Evolutionary conservation across 495 filamentous ascomycete species (phyloP), one percentile per base, ranked within the genome.

Genomic region (Aspergillus nidulans): DNA sequence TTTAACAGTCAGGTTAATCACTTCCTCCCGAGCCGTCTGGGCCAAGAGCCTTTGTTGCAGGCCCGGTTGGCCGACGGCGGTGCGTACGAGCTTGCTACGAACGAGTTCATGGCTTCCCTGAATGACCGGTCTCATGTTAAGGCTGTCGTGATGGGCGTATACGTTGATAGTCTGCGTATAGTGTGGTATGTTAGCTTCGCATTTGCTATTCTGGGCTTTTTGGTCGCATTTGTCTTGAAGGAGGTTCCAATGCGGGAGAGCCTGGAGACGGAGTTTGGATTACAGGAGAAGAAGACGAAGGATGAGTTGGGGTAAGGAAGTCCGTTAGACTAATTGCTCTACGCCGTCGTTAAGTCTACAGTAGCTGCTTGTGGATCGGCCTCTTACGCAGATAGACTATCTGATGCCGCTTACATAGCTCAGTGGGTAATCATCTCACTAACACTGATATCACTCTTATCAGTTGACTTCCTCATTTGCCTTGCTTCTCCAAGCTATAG

Each of bases 221-320:
- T 43, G 15, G 2, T 52, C 2, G 39, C 13, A 2, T 6, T 52
- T 16, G 16, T 15, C 12, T 7, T 24, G 2, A 52, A 43, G 39
- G 21, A 43, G 38, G 18, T 42, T 10, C 9, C 3, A n/a, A 20
- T 52, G 38, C 20, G 50, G 13, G 32, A 52, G 15, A 25, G 44
- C 21, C 13, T 52, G n/a, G 26, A 30, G 25, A 52, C 38, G 15
- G 39, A 52, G n/a, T 52, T 28, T 34, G 39, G 50, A 2, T 2
- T 52, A 39, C 24, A n/a, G 6, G 49, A 42, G 21, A 38, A 30
- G 38, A 30, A 40, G 48, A 50, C n/a, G n/a, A n/a, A n/a, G n/a
- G n/a, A n/a, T n/a, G n/a, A n/a, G n/a, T n/a, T n/a, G n/a, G n/a
- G n/a, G n/a, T n/a, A n/a, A n/a, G n/a, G n/a, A n/a, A n/a, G n/a